Base-by-base conservation (phyloP, 164 flowering plant genomes). In the Chloranthus sessilifolius region DNA sequence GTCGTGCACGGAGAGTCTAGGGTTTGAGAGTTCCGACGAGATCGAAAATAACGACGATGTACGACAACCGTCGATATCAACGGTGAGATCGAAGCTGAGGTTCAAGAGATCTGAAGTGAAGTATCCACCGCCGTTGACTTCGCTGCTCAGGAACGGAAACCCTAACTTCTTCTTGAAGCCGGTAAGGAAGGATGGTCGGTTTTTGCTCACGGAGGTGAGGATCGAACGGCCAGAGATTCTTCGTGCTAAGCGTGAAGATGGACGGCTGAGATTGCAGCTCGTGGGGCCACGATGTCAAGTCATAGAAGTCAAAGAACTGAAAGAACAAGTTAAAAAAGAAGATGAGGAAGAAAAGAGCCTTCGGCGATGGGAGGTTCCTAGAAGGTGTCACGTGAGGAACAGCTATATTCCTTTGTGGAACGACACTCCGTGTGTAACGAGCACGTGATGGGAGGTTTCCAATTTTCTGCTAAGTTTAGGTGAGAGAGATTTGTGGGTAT, bases 1-100 rank as follows among this genome's bases (percentile, higher is more conserved):
- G 62, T 72, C 84, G 10, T 81, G 84, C 43, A 81, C 88, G 7
- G 88, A 81, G 71, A 68, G 80, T 15, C 41, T 81, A 7, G 88
- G 88, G 42, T 76, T 62, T 45, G 88, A 78, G 75, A 81, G 84
- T 55, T 76, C 61, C 5, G 75, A 72, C 23, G 80, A 72, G 43
- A 44, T 23, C 23, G 46, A 58, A 25, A n/a, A n/a, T n/a, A n/a
- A n/a, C n/a, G n/a, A n/a, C n/a, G n/a, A n/a, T n/a, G n/a, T n/a
- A n/a, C n/a, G n/a, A n/a, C n/a, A n/a, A n/a, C 61, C 5, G 75
- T 70, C 23, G 80, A 72, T 39, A 44, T 23, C 23, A 42, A 58
- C 26, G 6, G 30, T 11, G 47, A 55, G 5, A 2, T 3, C 12
- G 19, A 14, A 35, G 30, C 14, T 23, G 10, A 5, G 38, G 10